Conservation (phyloP, 768 basidiomycete species). For the Russula brevipes region DNA sequence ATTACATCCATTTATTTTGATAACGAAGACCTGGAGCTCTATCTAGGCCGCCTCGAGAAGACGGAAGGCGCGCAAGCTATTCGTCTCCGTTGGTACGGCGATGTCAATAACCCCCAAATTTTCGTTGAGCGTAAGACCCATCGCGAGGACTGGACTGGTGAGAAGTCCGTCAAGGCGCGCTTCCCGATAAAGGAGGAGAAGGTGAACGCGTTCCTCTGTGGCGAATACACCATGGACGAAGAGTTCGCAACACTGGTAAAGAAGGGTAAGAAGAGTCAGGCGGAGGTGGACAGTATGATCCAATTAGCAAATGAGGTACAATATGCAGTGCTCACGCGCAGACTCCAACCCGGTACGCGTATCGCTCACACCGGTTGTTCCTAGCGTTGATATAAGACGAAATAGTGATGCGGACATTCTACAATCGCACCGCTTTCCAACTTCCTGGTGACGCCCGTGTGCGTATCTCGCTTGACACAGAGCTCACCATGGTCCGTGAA, state of each 20-base stretch:
- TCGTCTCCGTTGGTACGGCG: slow-evolving; percentile 96
- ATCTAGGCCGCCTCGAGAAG: slow-evolving; percentile 95
- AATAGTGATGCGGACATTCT: slow-evolving; percentile 92
- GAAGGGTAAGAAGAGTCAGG: slow-evolving; percentile 89
- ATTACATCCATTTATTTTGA: slow-evolving; percentile 98
- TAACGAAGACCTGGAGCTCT: slow-evolving; percentile 91
- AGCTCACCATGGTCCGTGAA: slow-evolving; percentile 89
- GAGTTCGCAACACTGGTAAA: slow-evolving; percentile 83
- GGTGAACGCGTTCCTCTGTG: slow-evolving; percentile 84
- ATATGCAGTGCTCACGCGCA: slow-evolving; percentile 78
- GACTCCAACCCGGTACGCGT: slow-evolving; percentile 70
- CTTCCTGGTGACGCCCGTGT: slow-evolving; percentile 98
- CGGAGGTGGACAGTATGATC: slow-evolving; percentile 90
- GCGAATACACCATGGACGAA: slow-evolving; percentile 88
- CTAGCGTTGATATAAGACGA: not conserved
- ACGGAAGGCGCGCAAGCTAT: slow-evolving; percentile 98
- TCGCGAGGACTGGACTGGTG: slow-evolving; percentile 98
- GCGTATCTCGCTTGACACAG: slow-evolving; percentile 96
- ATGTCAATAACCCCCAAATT: slow-evolving; percentile 72
- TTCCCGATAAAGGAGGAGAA: slow-evolving; percentile 93
- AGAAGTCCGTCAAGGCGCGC: slow-evolving; percentile 96
- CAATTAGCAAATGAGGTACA: slow-evolving; percentile 97
- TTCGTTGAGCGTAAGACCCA: slow-evolving; percentile 90
- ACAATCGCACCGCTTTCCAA: slow-evolving; percentile 98
- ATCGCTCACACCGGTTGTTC: not conserved